These are phyloP conservation scores for Tarenaya hassleriana DNA, from an alignment of 345 rosid species.

Conservation along the genomic window DNA sequence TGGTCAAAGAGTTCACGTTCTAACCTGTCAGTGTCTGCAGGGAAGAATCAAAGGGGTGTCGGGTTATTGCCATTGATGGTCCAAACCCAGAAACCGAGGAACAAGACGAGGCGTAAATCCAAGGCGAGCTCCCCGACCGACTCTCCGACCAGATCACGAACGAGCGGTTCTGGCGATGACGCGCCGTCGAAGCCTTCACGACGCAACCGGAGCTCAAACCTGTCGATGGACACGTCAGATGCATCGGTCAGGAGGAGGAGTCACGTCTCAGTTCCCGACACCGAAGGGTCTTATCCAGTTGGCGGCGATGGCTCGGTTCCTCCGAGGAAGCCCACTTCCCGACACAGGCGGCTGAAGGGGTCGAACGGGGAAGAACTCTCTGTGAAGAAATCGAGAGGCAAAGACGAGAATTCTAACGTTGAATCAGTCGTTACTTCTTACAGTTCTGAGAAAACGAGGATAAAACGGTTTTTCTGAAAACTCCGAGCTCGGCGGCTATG, in stretches of 20 bases:
- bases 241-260: conserved; percentile 25
- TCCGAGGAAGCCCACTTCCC: conserved; percentile 24
- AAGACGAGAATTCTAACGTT: conserved; percentile 22
- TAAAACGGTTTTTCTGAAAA: conserved; percentile 1
- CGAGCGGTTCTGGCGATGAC: conserved; percentile 19
- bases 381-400: conserved; percentile 26
- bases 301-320: conserved; percentile 28
- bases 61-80: conserved; percentile 19
- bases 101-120: conserved; percentile 22
- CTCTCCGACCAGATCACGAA: conserved; percentile 22
- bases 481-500: too few relatives aligned
- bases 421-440: conserved; percentile 11
- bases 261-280: conserved; percentile 13
- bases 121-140: background rate
- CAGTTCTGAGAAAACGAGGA: conserved; percentile 22
- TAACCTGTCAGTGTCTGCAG: conserved; percentile 9
- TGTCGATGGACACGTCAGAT: conserved; percentile 19
- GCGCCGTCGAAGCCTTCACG: conserved; percentile 21
- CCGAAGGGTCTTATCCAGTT: conserved; percentile 10
- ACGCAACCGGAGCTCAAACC: conserved; percentile 22
- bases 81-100: conserved; percentile 22
- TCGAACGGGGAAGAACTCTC: conserved; percentile 27
- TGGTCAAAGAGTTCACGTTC: background rate
- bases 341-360: conserved; percentile 27
- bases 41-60: conserved; percentile 16